Evolutionary conservation across 1,284 basidiomycete species (phyloP), one percentile per base, ranked within the genome.

Genomic region (Microstroma glucosiphilum): DNA sequence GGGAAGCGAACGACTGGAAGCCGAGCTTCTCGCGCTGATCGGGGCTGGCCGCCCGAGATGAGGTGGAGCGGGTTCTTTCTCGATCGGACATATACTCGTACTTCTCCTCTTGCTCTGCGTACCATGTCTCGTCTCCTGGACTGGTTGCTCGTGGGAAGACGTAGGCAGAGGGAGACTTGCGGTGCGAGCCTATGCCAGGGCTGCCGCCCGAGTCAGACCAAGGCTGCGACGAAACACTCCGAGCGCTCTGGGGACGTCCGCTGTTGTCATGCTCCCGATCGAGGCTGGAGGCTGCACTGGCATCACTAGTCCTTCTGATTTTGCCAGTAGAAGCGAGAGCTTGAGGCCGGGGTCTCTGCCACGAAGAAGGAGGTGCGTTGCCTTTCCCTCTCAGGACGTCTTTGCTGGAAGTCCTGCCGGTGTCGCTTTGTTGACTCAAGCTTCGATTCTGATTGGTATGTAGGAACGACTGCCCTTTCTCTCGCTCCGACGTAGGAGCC

Each of bases 61-160:
- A 17, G 15, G 43, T n/a, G 43, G 17, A n/a, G 15, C 43, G 15
- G 13, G 43, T 21, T 12, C 43, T 48, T 6, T 48, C 43, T 21
- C 43, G 15, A 17, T 48, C 43, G 43, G 43, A 48, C 43, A 48
- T 48, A 6, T 21, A n/a, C 43, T 48, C 43, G 6, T 21, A 48
- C 43, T 12, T 48, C 21, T 48, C 43, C 43, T 54, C 21, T 23
- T 54, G 51, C 21, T 54, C 51, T 13, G 51, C 51, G 15, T 54
- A 54, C 51, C 51, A 54, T 13, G n/a, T 13, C 21, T 54, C 51
- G 15, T 54, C 51, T 15, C 51, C 51, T 21, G 43, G 17, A 15
- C 21, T 23, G 19, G 51, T 23, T 6, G 51, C 21, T 15, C 51
- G 15, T 6, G 51, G 51, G 19, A 54, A 54, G 21, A 25, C 15